Evolutionary conservation across 169 alveolate species (phyloP), one percentile per base, ranked within the genome.

Genomic region (Ichthyophthirius multifiliis): DNA sequence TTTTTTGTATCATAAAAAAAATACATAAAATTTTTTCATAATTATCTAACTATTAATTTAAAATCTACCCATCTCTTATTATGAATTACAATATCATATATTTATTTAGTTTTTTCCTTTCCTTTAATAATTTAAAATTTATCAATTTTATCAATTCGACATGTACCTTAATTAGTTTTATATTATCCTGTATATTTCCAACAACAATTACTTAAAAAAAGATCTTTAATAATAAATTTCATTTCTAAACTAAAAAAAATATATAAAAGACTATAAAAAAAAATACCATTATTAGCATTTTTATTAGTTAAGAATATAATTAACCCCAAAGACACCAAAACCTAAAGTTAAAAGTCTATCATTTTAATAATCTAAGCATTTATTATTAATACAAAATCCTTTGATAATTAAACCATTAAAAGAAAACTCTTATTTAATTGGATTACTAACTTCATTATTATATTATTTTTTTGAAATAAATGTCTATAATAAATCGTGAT

Each of bases 101-200:
- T n/a, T n/a, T n/a, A n/a, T n/a, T n/a, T n/a, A n/a, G n/a, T n/a
- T n/a, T n/a, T n/a, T n/a, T n/a, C n/a, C n/a, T n/a, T n/a, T n/a
- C n/a, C n/a, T n/a, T n/a, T n/a, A n/a, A n/a, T n/a, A n/a, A n/a
- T n/a, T n/a, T n/a, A n/a, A n/a, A n/a, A n/a, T n/a, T n/a, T n/a
- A n/a, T n/a, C n/a, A n/a, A n/a, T n/a, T n/a, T n/a, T n/a, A n/a
- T n/a, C n/a, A n/a, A n/a, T n/a, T n/a, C n/a, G n/a, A n/a, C n/a
- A n/a, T 4, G 71, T 55, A 18, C 71, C 71, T 27, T 55, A 34
- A 55, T 27, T 27, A 16, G 12, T 1, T 4, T 55, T 27, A n/a
- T 55, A 55, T 20, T 39, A 10, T 6, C 71, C 71, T 55, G 71
- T 27, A 55, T 55, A 55, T 27, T 55, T 55, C 71, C 71, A 55